Evolutionary conservation across 345 rosid species (phyloP).

Genomic region (Salix caprea): DNA sequence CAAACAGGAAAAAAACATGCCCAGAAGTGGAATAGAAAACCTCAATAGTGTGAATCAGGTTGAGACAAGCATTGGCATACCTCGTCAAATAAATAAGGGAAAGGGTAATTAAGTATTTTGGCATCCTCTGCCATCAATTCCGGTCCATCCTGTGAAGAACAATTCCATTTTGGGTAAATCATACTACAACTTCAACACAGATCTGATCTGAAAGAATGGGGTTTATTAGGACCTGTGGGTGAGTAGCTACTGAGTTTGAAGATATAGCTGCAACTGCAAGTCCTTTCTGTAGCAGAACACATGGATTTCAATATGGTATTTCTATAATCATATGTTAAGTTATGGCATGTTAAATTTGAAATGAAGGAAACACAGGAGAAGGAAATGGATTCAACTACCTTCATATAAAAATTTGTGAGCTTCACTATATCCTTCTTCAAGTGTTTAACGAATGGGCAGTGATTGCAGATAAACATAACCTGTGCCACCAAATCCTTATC

Average conservation of each 20-base stretch:
- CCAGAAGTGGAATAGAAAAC: neutral
- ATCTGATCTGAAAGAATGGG: conserved; percentile 32
- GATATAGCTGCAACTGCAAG: conserved; percentile 91
- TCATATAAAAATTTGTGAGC: conserved; percentile 67
- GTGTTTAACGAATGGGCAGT: conserved; percentile 92
- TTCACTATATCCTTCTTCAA: conserved; percentile 77
- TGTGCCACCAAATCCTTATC: conserved; percentile 22
- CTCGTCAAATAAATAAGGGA: conserved; percentile 85
- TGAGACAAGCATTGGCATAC: conserved; percentile 26
- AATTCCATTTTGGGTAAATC: conserved; percentile 18
- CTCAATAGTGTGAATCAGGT: neutral
- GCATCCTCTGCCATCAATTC: conserved; percentile 90
- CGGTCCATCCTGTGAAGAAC: conserved; percentile 77
- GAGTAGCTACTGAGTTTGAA: conserved; percentile 70
- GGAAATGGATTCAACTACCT: conserved; percentile 40
- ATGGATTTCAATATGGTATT: neutral
- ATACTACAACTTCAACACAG: conserved; percentile 22
- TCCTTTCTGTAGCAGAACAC: conserved; percentile 58
- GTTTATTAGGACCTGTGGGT: conserved; percentile 69
- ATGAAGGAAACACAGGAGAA: conserved; percentile 11
- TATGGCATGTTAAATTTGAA: neutral
- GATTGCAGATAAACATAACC: conserved; percentile 92
- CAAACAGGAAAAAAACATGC: neutral
- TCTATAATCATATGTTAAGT: neutral
- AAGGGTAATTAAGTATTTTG: conserved; percentile 55